Base-by-base conservation (phyloP, 805 yeast species). In the Debaryomyces prosopidis region DNA sequence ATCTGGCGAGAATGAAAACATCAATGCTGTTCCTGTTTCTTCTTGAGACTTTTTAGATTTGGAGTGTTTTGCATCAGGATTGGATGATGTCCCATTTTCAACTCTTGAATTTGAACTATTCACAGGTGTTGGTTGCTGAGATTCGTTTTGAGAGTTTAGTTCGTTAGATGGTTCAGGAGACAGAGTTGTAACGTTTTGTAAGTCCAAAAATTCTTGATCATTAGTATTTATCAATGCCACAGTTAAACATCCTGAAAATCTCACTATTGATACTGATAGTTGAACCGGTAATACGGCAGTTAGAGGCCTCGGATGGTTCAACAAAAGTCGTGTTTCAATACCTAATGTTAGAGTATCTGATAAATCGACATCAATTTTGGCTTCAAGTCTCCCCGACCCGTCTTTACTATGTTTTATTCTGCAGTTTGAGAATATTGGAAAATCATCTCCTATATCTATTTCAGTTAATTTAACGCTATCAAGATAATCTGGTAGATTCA, bases 341-440 rank as follows among this genome's bases (percentile, higher is more conserved):
- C 95, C 97, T 23, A 91, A 69, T 0, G 96, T 88, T 31, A 91
- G 68, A 4, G 96, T 85, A 59, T 91, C 97, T 11, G 91, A 81
- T 39, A 91, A 73, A 61, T 89, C 96, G 28, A 91, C 95, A 63
- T 91, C 96, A 27, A 91, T 90, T 54, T 87, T 88, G 1, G 96
- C 96, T 60, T 90, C 96, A 36, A 81, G 58, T 36, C 84, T 66
- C 14, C 82, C 71, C 16, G 79, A 73, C 1, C 71, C 71, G 45
- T 77, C 81, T 17, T 77, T 77, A 44, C 79, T 76, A 48, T 81
- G 82, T 50, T 75, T 76, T 32, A 94, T 87, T 40, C 96, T 77
- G 65, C 99, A 94, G 59, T 94, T 94, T 45, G 96, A 87, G 61
- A 94, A 88, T 42, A 94, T 88, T 3, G 99, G 99, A 61, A 85